Evolutionary conservation across 163 green algal species (phyloP).

Genomic region (Volvox carteri): DNA sequence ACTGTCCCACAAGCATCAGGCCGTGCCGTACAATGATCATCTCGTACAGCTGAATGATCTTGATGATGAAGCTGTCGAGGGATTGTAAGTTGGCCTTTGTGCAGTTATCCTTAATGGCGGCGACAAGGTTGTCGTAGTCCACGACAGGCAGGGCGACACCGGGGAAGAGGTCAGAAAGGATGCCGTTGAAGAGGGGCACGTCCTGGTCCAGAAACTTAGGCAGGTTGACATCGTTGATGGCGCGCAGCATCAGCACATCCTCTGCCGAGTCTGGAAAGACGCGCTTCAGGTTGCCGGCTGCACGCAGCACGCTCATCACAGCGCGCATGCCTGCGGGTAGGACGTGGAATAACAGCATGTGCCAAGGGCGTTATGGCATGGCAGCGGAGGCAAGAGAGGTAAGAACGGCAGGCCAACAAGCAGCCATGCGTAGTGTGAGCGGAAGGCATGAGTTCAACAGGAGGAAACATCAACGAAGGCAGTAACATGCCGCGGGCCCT

Average conservation of each 20-base stretch:
- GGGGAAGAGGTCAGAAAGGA: conserved; percentile 82
- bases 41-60: conserved; percentile 86
- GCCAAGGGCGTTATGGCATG: too few relatives aligned
- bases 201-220: conserved; percentile 87
- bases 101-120: conserved; percentile 71
- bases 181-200: conserved; percentile 82
- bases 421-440: too few relatives aligned
- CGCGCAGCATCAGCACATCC: conserved; percentile 82
- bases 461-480: too few relatives aligned
- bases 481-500: too few relatives aligned
- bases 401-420: too few relatives aligned
- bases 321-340: conserved; percentile 76
- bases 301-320: conserved; percentile 81
- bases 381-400: too few relatives aligned
- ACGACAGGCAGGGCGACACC: conserved; percentile 69
- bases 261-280: conserved; percentile 64
- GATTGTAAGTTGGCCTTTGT: conserved; percentile 73
- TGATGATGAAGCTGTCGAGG: conserved; percentile 80
- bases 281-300: conserved; percentile 84
- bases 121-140: conserved; percentile 73
- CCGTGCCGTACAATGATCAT: conserved; percentile 87
- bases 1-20: conserved; percentile 84
- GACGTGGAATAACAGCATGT: too few relatives aligned
- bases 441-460: too few relatives aligned
- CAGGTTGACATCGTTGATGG: conserved; percentile 88